Evolutionary conservation across 2,329 filamentous ascomycete genomes (phyloP).

Genomic region (Verticillium zaregamsianum): DNA sequence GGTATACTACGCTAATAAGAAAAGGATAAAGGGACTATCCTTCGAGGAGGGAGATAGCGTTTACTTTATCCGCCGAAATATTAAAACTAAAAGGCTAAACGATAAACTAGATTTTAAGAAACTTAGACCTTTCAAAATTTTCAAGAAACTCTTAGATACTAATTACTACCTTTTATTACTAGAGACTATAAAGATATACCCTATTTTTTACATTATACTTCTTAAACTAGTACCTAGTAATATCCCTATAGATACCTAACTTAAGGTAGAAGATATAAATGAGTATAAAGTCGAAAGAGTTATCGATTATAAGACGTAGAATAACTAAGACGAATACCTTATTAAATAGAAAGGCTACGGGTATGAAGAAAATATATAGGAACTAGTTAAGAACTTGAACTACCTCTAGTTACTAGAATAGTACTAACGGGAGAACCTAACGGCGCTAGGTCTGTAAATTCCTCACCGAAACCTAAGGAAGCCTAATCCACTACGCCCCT

Average conservation of each 20-base stretch:
- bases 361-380: too few relatives aligned
- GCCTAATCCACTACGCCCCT: background rate
- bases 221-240: background rate
- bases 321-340: background rate
- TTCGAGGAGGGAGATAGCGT: constrained; percentile 3
- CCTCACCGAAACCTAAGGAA: background rate
- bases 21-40: constrained; percentile 4
- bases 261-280: background rate
- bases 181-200: background rate
- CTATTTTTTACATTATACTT: background rate
- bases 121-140: background rate
- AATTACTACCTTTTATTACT: background rate
- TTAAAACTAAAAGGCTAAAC: constrained; percentile 4
- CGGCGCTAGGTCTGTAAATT: too few relatives aligned
- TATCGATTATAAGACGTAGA: background rate
- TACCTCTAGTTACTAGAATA: background rate
- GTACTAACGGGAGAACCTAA: too few relatives aligned
- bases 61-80: constrained; percentile 1
- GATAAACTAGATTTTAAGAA: constrained; percentile 5
- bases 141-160: background rate
- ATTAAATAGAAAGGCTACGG: background rate
- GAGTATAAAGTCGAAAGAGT: background rate
- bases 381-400: background rate
- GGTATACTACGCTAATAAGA: background rate
- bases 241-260: background rate